Evolutionary conservation across 176 grass and related monocot genomes (phyloP).

Genomic region (Oryza australiensis): DNA sequence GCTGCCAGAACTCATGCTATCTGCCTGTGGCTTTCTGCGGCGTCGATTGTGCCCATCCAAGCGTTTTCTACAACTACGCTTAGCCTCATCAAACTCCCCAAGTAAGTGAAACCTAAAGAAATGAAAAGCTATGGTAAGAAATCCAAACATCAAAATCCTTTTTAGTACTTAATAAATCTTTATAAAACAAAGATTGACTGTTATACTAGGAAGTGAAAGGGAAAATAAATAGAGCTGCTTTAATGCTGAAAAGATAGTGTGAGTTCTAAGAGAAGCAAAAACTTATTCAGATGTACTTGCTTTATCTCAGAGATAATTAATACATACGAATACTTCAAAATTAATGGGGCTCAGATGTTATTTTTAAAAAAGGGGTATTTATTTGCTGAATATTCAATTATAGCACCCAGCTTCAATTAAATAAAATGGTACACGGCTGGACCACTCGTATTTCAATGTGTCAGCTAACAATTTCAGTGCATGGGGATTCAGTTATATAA

Average conservation of each 20-base stretch:
- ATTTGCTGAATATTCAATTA: conserved; percentile 29
- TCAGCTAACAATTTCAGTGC: conserved; percentile 37
- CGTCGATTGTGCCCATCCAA: conserved; percentile 94
- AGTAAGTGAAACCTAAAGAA: conserved; percentile 83
- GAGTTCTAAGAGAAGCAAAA: conserved; percentile 12
- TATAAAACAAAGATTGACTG: neutral
- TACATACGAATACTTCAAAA: conserved; percentile 10
- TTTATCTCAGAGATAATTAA: neutral
- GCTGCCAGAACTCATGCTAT: conserved; percentile 57
- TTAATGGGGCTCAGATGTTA: conserved; percentile 20
- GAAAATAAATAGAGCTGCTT: neutral
- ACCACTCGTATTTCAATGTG: conserved; percentile 42
- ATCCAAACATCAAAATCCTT: neutral
- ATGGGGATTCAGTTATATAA: conserved; percentile 29
- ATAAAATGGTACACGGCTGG: conserved; percentile 35
- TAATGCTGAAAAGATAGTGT: neutral
- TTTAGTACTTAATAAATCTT: conserved; percentile 4
- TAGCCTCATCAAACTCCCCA: conserved; percentile 84
- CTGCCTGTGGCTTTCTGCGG: conserved; percentile 78
- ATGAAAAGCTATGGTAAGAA: conserved; percentile 23
- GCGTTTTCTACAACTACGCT: conserved; percentile 94
- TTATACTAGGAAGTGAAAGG: neutral
- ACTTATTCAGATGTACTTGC: neutral
- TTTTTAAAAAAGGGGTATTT: conserved; percentile 21
- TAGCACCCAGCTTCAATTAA: conserved; percentile 14